A percentile compares a stretch with the other conserved stretches of the same genome.
Conservation (phyloP, 768 basidiomycete genomes). For the Suillus discolor region DNA sequence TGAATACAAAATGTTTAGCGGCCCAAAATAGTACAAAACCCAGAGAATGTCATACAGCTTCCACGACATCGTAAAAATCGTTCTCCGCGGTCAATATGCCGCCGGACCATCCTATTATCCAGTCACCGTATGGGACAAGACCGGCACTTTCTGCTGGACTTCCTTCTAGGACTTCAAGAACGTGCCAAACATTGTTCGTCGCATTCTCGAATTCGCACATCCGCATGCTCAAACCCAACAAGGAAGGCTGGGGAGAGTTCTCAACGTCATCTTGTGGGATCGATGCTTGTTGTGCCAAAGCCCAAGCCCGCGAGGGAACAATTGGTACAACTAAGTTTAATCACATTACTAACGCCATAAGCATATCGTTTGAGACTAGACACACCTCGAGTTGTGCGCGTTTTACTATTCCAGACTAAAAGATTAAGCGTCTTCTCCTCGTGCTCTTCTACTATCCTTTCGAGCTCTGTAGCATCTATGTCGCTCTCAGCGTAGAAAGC, state of each 20-base stretch:
- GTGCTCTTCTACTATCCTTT: slow-evolving; percentile 80
- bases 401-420: slow-evolving; percentile 85
- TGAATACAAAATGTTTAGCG: slow-evolving; percentile 10
- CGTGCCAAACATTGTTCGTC: slow-evolving; percentile 96
- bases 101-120: slow-evolving; percentile 90
- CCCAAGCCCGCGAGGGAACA: slow-evolving; percentile 85
- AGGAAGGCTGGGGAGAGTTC: slow-evolving; percentile 67
- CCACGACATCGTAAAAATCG: slow-evolving; percentile 96
- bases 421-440: slow-evolving; percentile 72
- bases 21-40: background rate
- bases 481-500: slow-evolving; percentile 46
- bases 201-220: slow-evolving; percentile 90
- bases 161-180: slow-evolving; percentile 94
- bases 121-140: slow-evolving; percentile 86
- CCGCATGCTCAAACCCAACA: slow-evolving; percentile 93
- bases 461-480: slow-evolving; percentile 71
- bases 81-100: slow-evolving; percentile 89
- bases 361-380: background rate
- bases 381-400: slow-evolving; percentile 67
- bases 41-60: slow-evolving; percentile 60
- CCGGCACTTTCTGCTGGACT: slow-evolving; percentile 96
- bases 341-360: background rate
- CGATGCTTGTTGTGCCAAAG: slow-evolving; percentile 43
- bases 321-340: slow-evolving; percentile 73
- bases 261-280: slow-evolving; percentile 43